phyloP scores from a whole-genome alignment of 2,329 filamentous ascomycete genomes.

The Colletotrichum horii region DNA sequence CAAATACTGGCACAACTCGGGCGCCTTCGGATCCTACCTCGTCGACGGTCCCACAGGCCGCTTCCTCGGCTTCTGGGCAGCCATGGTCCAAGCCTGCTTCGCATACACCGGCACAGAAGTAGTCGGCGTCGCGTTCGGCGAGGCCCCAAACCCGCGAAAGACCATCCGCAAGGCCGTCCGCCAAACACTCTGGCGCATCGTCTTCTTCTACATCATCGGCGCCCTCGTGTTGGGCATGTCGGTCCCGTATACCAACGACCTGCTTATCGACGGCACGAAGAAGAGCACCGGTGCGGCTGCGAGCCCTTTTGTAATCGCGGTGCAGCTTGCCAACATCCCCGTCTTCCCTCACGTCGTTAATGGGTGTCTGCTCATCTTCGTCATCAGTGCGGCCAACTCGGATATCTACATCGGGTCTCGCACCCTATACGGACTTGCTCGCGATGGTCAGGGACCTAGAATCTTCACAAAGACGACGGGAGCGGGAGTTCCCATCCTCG shows the following conservation, averaged over 20 bases:
- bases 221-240: slow-evolving; percentile 28
- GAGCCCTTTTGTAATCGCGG: slow-evolving; percentile 29
- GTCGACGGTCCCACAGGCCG: slow-evolving; percentile 35
- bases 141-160: slow-evolving; percentile 28
- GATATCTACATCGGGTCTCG: slow-evolving; percentile 42
- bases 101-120: slow-evolving; percentile 68
- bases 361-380: slow-evolving; percentile 27
- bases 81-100: slow-evolving; percentile 42
- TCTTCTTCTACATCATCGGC: slow-evolving; percentile 26
- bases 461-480: slow-evolving; percentile 37
- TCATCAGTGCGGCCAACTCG: slow-evolving; percentile 21
- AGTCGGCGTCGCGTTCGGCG: slow-evolving; percentile 76
- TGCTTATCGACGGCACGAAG: slow-evolving; percentile 1
- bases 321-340: slow-evolving; percentile 23
- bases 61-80: slow-evolving; percentile 46
- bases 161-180: slow-evolving; percentile 27
- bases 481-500: slow-evolving; percentile 43
- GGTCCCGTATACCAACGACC: slow-evolving; percentile 27
- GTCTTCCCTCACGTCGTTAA: slow-evolving; percentile 28
- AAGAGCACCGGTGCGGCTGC: slow-evolving; percentile 31
- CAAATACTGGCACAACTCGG: slow-evolving; percentile 47
- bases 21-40: slow-evolving; percentile 44
- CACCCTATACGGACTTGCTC: slow-evolving; percentile 42
- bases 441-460: slow-evolving; percentile 43
- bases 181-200: slow-evolving; percentile 30